Conservation (phyloP, 164 flowering plant genomes). For the Echeveria elegans region DNA sequence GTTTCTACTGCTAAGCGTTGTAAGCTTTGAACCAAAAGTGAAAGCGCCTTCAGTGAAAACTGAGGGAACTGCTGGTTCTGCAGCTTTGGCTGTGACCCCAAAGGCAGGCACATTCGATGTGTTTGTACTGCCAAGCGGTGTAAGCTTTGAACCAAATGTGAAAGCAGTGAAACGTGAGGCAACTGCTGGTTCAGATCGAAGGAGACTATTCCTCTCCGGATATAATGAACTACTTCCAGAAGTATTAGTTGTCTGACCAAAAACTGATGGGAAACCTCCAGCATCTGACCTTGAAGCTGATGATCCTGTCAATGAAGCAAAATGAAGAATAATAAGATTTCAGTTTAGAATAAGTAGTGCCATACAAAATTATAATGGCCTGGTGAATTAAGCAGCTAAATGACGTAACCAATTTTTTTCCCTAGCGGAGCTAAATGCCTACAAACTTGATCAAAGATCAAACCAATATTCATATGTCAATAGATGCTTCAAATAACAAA, state of each 20-base stretch:
- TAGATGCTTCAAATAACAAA: background rate
- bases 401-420: background rate
- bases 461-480: background rate
- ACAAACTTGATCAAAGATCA: background rate
- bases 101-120: no score
- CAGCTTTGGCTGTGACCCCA: no score
- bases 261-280: background rate
- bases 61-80: background rate
- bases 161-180: no score
- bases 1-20: background rate
- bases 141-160: no score
- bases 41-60: background rate
- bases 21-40: background rate
- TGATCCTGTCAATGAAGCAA: background rate
- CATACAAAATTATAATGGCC: no score
- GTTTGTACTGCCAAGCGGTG: no score
- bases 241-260: background rate
- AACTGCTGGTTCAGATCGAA: background rate
- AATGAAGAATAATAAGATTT: no score
- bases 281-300: background rate
- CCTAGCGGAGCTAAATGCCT: no score
- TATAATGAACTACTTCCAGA: background rate
- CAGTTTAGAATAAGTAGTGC: background rate
- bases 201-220: background rate
- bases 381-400: background rate